A percentile compares a stretch with the other conserved stretches of the same genome.
Conservation (phyloP, 345 rosid genomes). For the Pugionium dolabratum region DNA sequence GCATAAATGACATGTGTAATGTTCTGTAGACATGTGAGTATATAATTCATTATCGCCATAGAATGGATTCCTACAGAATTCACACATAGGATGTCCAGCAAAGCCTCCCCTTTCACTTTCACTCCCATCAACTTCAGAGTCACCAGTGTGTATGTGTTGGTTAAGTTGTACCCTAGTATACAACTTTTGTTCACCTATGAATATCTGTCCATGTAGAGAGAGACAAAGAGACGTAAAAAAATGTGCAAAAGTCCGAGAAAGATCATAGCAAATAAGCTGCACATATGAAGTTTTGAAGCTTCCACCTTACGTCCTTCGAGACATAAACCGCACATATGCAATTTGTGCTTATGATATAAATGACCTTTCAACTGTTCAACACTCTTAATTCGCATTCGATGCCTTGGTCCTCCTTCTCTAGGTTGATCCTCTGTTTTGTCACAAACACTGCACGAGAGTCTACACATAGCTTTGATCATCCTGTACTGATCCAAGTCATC, state of each 20-base stretch:
- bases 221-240: conserved; percentile 10
- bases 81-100: conserved; percentile 89
- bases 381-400: conserved; percentile 64
- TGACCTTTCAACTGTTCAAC: conserved; percentile 94
- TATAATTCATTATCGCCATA: conserved; percentile 94
- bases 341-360: conserved; percentile 74
- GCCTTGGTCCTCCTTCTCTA: conserved; percentile 48
- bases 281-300: conserved; percentile 1
- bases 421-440: conserved; percentile 56
- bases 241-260: not conserved
- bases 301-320: conserved; percentile 93
- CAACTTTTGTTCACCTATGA: conserved; percentile 89
- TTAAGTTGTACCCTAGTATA: conserved; percentile 79
- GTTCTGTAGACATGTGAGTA: conserved; percentile 89
- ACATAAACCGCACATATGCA: conserved; percentile 86
- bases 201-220: conserved; percentile 51
- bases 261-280: not conserved
- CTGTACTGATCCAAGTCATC: conserved; percentile 90
- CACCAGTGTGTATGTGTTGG: conserved; percentile 84
- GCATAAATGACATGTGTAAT: conserved; percentile 91
- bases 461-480: conserved; percentile 99
- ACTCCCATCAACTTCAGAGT: conserved; percentile 91
- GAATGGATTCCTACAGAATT: conserved; percentile 81
- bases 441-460: conserved; percentile 83
- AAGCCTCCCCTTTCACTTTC: conserved; percentile 98